These are phyloP conservation scores for Hebeloma cylindrosporum DNA, from an alignment of 768 basidiomycete genomes.

Conservation along the genomic window DNA sequence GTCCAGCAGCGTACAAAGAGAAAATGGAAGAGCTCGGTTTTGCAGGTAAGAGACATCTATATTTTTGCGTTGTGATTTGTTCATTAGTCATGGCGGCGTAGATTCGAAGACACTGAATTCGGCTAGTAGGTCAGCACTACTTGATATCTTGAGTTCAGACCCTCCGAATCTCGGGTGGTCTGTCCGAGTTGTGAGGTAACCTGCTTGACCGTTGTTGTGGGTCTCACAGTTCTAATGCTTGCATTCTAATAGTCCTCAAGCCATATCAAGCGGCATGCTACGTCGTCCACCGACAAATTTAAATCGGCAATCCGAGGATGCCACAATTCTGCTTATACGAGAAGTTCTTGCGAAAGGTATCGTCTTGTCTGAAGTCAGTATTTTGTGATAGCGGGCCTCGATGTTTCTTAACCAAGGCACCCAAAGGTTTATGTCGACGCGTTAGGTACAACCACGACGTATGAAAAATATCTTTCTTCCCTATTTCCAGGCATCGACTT, in stretches of 20 bases:
- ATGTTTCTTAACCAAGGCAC: not conserved
- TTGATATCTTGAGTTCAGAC: slow-evolving; percentile 68
- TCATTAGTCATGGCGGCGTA: slow-evolving; percentile 27
- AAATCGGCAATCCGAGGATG: slow-evolving; percentile 85
- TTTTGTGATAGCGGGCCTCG: not conserved
- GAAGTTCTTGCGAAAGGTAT: slow-evolving; percentile 83
- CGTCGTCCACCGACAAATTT: slow-evolving; percentile 80
- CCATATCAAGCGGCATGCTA: slow-evolving; percentile 91
- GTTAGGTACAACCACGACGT: slow-evolving; percentile 82
- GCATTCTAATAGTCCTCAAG: slow-evolving; percentile 65
- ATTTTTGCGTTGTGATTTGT: not conserved
- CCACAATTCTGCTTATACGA: slow-evolving; percentile 85
- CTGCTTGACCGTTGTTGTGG: no score
- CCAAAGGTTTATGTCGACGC: slow-evolving; percentile 93
- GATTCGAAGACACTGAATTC: slow-evolving; percentile 91
- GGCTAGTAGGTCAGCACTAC: slow-evolving; percentile 61
- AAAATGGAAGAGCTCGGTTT: slow-evolving; percentile 82
- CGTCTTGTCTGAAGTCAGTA: slow-evolving; percentile 68
- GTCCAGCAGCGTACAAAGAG: slow-evolving; percentile 75
- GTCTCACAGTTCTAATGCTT: no score
- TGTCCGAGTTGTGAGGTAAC: slow-evolving; percentile 75
- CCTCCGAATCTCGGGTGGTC: slow-evolving; percentile 78
- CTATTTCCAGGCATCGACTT: slow-evolving; percentile 84
- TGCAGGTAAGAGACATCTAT: slow-evolving; percentile 74
- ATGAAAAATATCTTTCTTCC: slow-evolving; percentile 78